Evolutionary conservation across 1,284 basidiomycete genomes (phyloP).

Genomic region (Trichosporon faecale): DNA sequence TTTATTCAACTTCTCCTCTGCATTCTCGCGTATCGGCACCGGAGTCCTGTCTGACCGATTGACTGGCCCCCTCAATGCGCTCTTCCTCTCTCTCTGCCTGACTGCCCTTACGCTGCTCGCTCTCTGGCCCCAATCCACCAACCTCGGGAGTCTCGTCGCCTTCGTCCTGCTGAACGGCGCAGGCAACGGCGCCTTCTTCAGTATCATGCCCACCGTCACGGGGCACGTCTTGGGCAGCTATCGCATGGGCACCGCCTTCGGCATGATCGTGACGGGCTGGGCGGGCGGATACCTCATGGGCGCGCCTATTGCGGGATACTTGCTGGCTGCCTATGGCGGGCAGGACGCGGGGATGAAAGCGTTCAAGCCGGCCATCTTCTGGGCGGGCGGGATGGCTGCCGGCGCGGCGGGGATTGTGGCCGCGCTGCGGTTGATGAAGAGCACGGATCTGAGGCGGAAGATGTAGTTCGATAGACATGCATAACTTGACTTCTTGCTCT

Average conservation of each 20-base stretch:
- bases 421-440: constrained; percentile 14
- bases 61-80: constrained; percentile 19
- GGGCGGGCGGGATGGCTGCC: constrained; percentile 30
- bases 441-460: background rate
- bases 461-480: constrained; percentile 13
- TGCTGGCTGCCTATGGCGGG: constrained; percentile 31
- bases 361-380: constrained; percentile 37
- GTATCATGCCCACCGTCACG: constrained; percentile 35
- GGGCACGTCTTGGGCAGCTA: constrained; percentile 25
- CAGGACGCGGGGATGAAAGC: constrained; percentile 23
- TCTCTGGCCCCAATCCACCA: constrained; percentile 29
- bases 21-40: constrained; percentile 31
- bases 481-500: too few relatives aligned
- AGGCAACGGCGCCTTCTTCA: constrained; percentile 33
- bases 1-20: constrained; percentile 35
- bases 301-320: constrained; percentile 34
- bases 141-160: constrained; percentile 29
- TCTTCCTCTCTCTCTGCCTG: constrained; percentile 13
- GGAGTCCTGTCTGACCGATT: constrained; percentile 30
- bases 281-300: constrained; percentile 33
- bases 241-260: constrained; percentile 30
- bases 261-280: constrained; percentile 36
- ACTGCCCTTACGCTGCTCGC: constrained; percentile 29
- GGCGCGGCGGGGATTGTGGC: constrained; percentile 9
- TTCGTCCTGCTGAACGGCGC: constrained; percentile 35